Conservation (phyloP, 192 early-diverging fungal species). For the Linnemannia exigua region DNA sequence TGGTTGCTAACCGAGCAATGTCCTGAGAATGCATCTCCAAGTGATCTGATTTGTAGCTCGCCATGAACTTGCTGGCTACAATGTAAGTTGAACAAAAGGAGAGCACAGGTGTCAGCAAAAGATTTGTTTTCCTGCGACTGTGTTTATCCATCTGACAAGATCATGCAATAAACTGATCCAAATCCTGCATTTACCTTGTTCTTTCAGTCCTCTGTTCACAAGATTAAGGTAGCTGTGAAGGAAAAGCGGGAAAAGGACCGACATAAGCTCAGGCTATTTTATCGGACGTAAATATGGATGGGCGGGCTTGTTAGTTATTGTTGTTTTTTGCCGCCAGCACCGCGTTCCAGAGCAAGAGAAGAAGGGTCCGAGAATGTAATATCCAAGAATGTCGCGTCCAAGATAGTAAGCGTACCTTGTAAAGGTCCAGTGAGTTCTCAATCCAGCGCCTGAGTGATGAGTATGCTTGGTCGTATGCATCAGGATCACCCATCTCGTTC, state of each 20-base stretch:
- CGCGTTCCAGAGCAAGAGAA: neutral
- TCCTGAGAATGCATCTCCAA: constrained; percentile 81
- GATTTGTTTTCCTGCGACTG: neutral
- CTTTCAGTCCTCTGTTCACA: constrained; percentile 65
- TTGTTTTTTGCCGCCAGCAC: neutral
- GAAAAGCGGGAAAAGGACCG: constrained; percentile 92
- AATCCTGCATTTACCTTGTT: constrained; percentile 59
- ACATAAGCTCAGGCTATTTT: constrained; percentile 82
- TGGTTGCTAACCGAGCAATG: constrained; percentile 73
- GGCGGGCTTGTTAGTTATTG: neutral
- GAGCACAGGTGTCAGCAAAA: neutral
- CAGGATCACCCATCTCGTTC: constrained; percentile 74
- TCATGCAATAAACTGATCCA: neutral
- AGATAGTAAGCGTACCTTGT: constrained; percentile 71
- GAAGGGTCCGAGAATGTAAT: too few relatives aligned
- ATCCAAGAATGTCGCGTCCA: neutral
- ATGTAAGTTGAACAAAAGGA: neutral
- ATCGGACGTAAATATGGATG: constrained; percentile 4
- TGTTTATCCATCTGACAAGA: neutral
- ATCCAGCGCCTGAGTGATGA: constrained; percentile 86
- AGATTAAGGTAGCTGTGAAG: constrained; percentile 94
- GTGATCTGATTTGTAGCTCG: constrained; percentile 83
- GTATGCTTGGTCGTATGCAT: constrained; percentile 88
- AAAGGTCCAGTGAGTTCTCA: constrained; percentile 94
- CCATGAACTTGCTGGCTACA: constrained; percentile 82